A percentile compares a stretch with the other conserved stretches of the same genome.
Conservation (phyloP, 345 rosid genomes). For the Eucalyptus curtisii region DNA sequence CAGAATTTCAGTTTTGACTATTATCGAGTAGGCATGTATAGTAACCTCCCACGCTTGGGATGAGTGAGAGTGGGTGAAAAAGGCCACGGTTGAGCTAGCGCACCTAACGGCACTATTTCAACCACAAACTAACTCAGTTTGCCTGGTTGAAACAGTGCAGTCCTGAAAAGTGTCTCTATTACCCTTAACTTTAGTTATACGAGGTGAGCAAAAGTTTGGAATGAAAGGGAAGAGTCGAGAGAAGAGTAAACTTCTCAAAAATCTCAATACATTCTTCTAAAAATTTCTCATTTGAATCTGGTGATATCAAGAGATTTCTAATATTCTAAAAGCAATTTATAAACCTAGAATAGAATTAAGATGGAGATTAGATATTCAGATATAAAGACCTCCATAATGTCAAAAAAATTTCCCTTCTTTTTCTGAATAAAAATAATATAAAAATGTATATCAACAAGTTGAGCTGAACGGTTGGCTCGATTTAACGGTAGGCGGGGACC, state of each 20-base stretch:
- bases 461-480: neutral
- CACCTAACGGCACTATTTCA: no score
- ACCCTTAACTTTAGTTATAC: neutral
- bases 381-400: neutral
- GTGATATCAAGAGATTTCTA: neutral
- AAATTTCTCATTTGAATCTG: neutral
- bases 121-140: no score
- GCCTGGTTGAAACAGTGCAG: no score
- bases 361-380: neutral
- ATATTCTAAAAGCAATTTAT: neutral
- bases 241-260: neutral
- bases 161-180: neutral
- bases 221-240: neutral
- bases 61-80: no score
- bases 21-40: fast-evolving
- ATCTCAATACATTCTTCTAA: neutral
- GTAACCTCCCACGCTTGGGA: fast-evolving
- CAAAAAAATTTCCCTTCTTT: neutral
- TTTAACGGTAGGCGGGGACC: neutral
- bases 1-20: fast-evolving
- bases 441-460: neutral
- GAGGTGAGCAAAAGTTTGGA: neutral
- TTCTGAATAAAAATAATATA: neutral
- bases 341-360: neutral
- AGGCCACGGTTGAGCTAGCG: no score